Evolutionary conservation across 352 stramenopile species (phyloP).

Genomic region (Phytopythium aichiense): DNA sequence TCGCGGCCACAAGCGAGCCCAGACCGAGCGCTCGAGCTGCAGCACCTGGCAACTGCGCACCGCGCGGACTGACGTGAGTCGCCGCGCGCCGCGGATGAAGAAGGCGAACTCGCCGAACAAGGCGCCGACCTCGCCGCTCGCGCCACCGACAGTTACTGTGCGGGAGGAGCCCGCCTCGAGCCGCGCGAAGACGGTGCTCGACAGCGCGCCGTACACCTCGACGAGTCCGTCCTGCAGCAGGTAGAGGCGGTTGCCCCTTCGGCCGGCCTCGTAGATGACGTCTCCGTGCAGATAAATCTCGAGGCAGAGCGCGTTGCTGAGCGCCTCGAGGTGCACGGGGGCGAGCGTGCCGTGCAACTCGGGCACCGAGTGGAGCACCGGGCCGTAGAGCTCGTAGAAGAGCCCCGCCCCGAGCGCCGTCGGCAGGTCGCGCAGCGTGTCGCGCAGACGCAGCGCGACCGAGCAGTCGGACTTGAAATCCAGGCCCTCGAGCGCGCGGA

Average conservation of each 20-base stretch:
- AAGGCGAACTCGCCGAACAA: slow-evolving; percentile 67
- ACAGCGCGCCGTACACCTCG: slow-evolving; percentile 36
- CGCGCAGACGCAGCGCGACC: slow-evolving; percentile 28
- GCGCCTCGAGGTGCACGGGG: slow-evolving; percentile 38
- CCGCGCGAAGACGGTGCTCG: slow-evolving; percentile 32
- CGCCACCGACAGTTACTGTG: slow-evolving; percentile 8
- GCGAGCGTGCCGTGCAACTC: slow-evolving; percentile 35
- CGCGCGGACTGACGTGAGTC: slow-evolving; percentile 38
- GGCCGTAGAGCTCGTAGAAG: slow-evolving; percentile 52
- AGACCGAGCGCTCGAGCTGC: slow-evolving; percentile 42
- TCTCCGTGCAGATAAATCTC: slow-evolving; percentile 67
- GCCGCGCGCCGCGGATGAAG: slow-evolving; percentile 43
- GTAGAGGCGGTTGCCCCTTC: slow-evolving; percentile 35
- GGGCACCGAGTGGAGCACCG: slow-evolving; percentile 21
- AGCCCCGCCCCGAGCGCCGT: slow-evolving; percentile 28
- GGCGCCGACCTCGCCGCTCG: slow-evolving; percentile 16
- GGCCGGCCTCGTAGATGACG: slow-evolving; percentile 47
- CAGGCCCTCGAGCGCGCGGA: slow-evolving; percentile 46
- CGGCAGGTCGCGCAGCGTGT: slow-evolving; percentile 50
- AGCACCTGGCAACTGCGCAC: slow-evolving; percentile 62
- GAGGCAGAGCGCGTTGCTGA: slow-evolving; percentile 41
- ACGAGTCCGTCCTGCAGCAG: slow-evolving; percentile 46
- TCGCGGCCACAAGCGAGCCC: slow-evolving; percentile 49
- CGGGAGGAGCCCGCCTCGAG: slow-evolving; percentile 8
- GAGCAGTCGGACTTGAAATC: slow-evolving; percentile 49